Conservation (phyloP, 164 flowering plant species). For the Nymphaea thermarum region DNA sequence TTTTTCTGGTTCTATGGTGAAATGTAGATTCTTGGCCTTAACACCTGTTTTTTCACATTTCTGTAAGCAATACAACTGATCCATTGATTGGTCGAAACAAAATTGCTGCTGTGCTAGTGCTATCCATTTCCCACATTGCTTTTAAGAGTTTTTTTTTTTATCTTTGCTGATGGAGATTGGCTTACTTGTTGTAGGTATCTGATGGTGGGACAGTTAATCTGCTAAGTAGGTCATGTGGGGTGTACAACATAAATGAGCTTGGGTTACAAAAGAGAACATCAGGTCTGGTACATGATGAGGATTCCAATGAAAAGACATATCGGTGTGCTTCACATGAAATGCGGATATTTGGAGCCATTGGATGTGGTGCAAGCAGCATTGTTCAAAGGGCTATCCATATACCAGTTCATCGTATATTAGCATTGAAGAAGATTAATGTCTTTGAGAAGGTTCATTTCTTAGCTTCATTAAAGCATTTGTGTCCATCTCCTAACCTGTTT, state of each 20-base stretch:
- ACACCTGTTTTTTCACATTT: too few species aligned
- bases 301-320: conserved; percentile 61
- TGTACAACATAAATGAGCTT: conserved; percentile 88
- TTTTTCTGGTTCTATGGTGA: too few species aligned
- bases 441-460: conserved; percentile 72
- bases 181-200: conserved; percentile 45
- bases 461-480: not conserved
- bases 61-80: too few species aligned
- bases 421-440: conserved; percentile 90
- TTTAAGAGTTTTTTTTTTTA: too few species aligned
- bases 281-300: conserved; percentile 38
- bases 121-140: too few species aligned
- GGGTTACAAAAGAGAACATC: conserved; percentile 84
- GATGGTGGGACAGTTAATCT: conserved; percentile 87
- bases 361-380: conserved; percentile 98
- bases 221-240: conserved; percentile 81
- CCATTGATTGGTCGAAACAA: too few species aligned
- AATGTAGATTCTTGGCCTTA: too few species aligned
- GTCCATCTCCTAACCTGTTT: not conserved
- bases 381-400: conserved; percentile 97
- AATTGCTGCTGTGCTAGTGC: too few species aligned
- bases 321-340: conserved; percentile 95
- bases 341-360: conserved; percentile 92
- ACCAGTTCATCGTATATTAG: conserved; percentile 77
- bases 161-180: too few species aligned